phyloP scores from a whole-genome alignment of 257 asterid species.

The Leonotis leonurus region DNA sequence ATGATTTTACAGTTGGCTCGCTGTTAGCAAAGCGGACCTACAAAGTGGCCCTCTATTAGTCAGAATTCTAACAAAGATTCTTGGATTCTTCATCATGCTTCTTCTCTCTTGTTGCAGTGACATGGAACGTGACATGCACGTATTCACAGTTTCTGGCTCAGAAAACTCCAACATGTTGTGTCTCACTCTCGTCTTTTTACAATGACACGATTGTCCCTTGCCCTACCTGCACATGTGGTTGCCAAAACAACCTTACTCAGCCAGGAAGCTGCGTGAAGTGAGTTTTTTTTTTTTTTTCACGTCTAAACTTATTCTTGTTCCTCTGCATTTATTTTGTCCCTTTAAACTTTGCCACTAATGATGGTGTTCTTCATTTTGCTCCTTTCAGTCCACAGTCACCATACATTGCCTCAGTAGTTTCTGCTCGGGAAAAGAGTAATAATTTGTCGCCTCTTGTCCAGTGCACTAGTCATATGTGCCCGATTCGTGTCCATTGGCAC shows the following conservation, averaged over 20 bases:
- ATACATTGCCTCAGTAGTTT: conserved; percentile 65
- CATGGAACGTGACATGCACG: conserved; percentile 52
- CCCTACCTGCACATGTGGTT: conserved; percentile 47
- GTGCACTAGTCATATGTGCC: conserved; percentile 86
- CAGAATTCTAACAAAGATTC: not conserved
- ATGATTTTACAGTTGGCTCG: not conserved
- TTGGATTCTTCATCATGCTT: conserved; percentile 9
- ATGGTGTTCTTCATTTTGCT: not conserved
- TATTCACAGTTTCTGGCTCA: conserved; percentile 50
- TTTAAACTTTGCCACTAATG: not conserved
- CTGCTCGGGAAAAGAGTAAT: conserved; percentile 42
- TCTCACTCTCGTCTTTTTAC: conserved; percentile 45
- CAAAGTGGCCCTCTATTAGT: not conserved
- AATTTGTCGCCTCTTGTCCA: conserved; percentile 64
- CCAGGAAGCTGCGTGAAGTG: conserved; percentile 52
- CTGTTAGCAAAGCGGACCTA: not conserved
- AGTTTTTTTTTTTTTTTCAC: conserved; percentile 26
- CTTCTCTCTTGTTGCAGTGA: conserved; percentile 40
- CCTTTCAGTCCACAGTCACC: conserved; percentile 58
- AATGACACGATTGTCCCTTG: conserved; percentile 47
- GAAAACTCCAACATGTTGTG: conserved; percentile 47
- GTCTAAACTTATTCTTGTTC: not conserved
- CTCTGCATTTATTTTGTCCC: not conserved
- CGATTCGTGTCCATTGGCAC: conserved; percentile 86
- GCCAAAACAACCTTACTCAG: conserved; percentile 37